Base-by-base conservation (phyloP, 352 stramenopile genomes). In the Globisporangium echinulatum region DNA sequence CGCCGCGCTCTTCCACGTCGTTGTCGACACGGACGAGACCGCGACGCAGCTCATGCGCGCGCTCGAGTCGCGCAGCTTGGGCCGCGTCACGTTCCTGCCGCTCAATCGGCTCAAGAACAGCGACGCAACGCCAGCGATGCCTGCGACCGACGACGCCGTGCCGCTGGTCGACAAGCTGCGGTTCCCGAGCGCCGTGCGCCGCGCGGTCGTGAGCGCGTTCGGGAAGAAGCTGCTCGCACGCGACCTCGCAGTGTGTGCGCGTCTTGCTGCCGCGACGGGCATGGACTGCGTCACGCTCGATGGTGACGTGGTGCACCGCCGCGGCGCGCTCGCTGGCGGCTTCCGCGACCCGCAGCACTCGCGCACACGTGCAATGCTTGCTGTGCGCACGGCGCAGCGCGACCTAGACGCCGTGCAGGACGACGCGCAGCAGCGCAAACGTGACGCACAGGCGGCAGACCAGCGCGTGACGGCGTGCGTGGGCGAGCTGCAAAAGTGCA, bases 201-300 rank as follows among this genome's bases (percentile, higher is more conserved):
- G 88, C 47, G 97, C 92, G 17, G 97, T 99, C 67, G 63, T 97
- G 65, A 87, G 96, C 19, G 88, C 98, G 9, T 99, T 99, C 77
- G 95, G 96, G 37, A 97, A 96, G 59, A 99, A 99, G 61, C 66
- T 99, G 8, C 62, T 99, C 50, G 98, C 97, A 25, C 79, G 88
- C 1, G 93, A 97, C 65, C 70, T 98, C 36, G 95, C 98, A 39
- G 85, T 94, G 8, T 94, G 82, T 46, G 73, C 79, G 37, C 72
- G 91, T 33, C 94, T 91, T 49, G 73, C 76, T 7, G 71, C 92
- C 69, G 71, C 84, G 55, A 84, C 76, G 4, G 88, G 94, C 59
- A 98, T 99, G 88, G 97, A 99, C 77, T 98, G 96, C 53, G 85
- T 99, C 49, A 99, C 97, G 9, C 74, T 99, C 13, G 96, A 99